Conservation (phyloP, 768 basidiomycete genomes). For the Tylopilus sp. region DNA sequence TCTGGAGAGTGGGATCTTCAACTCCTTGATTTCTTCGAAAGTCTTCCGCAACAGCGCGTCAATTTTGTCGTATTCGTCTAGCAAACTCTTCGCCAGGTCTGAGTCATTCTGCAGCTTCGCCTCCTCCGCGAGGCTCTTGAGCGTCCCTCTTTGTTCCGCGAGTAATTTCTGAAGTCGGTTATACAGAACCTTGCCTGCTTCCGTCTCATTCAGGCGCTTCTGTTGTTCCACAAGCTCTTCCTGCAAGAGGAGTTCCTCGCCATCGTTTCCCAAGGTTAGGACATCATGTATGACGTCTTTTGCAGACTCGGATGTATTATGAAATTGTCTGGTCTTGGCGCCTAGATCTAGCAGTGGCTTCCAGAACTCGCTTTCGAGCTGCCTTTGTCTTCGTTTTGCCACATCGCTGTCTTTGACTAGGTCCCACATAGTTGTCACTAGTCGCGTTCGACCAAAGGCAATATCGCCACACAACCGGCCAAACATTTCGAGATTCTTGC, state of each 20-base stretch:
- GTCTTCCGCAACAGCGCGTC: conserved; percentile 12
- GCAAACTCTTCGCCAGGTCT: conserved; percentile 6
- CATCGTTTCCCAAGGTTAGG: fast-evolving
- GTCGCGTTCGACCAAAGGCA: conserved; percentile 26
- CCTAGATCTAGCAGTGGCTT: not conserved
- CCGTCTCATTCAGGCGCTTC: conserved; percentile 20
- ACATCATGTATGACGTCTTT: not conserved
- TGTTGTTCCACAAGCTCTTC: conserved; percentile 16
- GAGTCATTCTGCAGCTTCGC: conserved; percentile 14
- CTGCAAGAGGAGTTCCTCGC: conserved; percentile 12
- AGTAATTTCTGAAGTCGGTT: conserved; percentile 18
- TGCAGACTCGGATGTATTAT: not conserved
- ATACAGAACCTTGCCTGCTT: conserved; percentile 17
- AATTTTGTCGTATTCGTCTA: conserved; percentile 9
- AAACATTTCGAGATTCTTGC: conserved; percentile 33
- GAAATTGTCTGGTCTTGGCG: not conserved
- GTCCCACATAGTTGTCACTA: conserved; percentile 41
- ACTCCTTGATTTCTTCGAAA: conserved; percentile 18
- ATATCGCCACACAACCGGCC: conserved; percentile 32
- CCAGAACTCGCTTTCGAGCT: conserved; percentile 30
- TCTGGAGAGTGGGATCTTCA: conserved; percentile 17
- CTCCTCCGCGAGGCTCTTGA: conserved; percentile 17
- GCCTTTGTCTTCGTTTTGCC: conserved; percentile 14
- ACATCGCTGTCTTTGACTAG: conserved; percentile 11
- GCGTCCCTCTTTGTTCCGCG: conserved; percentile 10